Base-by-base conservation (phyloP, 1,284 basidiomycete genomes). In the Coniferiporia sulphurascens region DNA sequence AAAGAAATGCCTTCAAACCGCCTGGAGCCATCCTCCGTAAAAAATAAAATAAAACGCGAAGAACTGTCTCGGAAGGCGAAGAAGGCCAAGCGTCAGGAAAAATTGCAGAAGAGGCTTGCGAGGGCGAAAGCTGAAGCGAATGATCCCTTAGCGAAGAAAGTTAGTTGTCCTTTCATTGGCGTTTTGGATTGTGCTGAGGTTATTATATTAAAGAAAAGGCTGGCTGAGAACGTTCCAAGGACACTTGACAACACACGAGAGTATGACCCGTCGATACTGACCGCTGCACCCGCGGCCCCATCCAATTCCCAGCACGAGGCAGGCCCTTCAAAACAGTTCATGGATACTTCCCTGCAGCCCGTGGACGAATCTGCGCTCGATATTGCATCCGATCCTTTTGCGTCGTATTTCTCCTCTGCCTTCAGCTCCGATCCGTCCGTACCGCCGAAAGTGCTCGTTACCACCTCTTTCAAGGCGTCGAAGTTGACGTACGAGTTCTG, bases 241-340 rank as follows among this genome's bases (percentile, higher is more conserved):
- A 99, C 96, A 0, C 85, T 98, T 41, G 96, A 99, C 70, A 98
- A 98, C 72, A 91, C 87, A 55, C 86, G 95, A 62, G 87, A 95
- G 71, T 92, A 84, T 71, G 94, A 97, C 67, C 90, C 92, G 3
- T 92, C 91, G 43, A 88, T 89, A 68, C 76, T 92, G 55, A 91
- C 86, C 21, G 84, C 84, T 48, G 80, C 87, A 69, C 88, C 89
- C 21, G 66, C 71, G 19, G 66, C 68, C 13, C 46, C 55, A 56
- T n/a, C 51, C 45, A 34, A 67, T 21, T 69, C 76, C 4, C 77
- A 81, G 1, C 72, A 72, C n/a, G 74, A 74, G 57, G 71, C 67
- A 55, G 65, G 67, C n/a, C 55, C 48, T 54, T 54, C 64, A 57
- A 49, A 54, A 22, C 63, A 62, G 36, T 62, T 61, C 57, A 58